Conservation (phyloP, 2,329 filamentous ascomycete genomes). For the Calonectria pseudoreteaudii region DNA sequence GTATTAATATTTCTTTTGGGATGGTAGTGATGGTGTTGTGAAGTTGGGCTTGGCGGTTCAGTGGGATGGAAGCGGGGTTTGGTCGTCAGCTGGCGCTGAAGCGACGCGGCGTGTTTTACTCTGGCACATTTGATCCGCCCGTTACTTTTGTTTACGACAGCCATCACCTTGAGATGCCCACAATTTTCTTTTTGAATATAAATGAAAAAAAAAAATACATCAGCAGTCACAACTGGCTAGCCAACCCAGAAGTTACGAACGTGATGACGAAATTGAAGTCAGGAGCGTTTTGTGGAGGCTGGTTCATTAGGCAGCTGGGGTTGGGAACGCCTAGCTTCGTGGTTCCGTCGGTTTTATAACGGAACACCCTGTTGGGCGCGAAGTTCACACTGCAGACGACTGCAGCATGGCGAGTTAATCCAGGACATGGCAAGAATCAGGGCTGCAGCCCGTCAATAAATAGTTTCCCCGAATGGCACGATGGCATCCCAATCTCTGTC, state of each 20-base stretch:
- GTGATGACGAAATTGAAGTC: too few species aligned
- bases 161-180: background rate
- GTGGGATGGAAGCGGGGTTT: background rate
- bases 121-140: background rate
- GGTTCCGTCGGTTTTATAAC: background rate
- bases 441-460: background rate
- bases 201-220: too few species aligned
- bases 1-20: too few species aligned
- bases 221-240: too few species aligned
- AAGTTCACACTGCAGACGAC: background rate
- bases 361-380: background rate
- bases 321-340: background rate
- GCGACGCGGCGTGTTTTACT: background rate
- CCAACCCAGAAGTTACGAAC: too few species aligned
- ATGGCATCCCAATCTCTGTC: background rate
- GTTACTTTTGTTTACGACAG: background rate
- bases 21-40: background rate
- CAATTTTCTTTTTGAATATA: background rate
- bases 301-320: background rate
- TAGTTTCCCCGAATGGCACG: background rate
- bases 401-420: background rate
- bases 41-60: background rate
- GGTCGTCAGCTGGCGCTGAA: background rate
- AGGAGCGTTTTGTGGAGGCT: background rate
- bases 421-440: background rate